Evolutionary conservation across 345 rosid species (phyloP).

Genomic region (Brassica incana): DNA sequence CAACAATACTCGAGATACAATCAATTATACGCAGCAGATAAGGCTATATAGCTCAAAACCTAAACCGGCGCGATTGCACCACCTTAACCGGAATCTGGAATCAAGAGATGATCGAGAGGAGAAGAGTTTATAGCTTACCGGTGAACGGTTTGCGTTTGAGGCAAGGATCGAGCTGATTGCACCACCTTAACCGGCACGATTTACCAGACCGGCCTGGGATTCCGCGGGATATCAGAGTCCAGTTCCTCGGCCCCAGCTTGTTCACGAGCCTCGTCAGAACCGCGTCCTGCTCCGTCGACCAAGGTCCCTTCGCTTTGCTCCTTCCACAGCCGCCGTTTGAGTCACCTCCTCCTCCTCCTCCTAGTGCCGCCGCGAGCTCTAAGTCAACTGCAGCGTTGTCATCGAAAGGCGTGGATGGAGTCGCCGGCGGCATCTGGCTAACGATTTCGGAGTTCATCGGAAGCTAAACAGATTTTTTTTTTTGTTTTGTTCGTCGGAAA

Average conservation of each 20-base stretch:
- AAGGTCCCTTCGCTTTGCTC: conserved; percentile 57
- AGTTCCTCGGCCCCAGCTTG: conserved; percentile 65
- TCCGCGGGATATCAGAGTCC: conserved; percentile 73
- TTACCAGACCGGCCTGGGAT: conserved; percentile 77
- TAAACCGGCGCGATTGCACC: too few species aligned
- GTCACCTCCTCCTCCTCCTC: neutral
- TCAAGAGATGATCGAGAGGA: neutral
- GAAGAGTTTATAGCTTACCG: conserved; percentile 35
- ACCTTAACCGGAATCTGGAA: neutral
- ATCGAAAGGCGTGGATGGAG: neutral
- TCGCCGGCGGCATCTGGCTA: neutral
- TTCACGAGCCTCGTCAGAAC: conserved; percentile 55
- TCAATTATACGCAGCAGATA: neutral
- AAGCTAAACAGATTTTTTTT: neutral
- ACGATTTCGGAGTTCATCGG: conserved; percentile 10
- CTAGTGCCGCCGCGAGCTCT: conserved; percentile 26
- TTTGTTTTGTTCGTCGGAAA: neutral
- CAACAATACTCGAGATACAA: neutral
- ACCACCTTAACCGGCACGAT: conserved; percentile 83
- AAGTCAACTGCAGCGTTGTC: conserved; percentile 11
- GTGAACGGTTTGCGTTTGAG: conserved; percentile 73
- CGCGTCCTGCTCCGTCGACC: conserved; percentile 73
- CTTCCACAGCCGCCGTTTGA: conserved; percentile 27
- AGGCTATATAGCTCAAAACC: neutral
- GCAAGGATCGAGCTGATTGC: conserved; percentile 76